Evolutionary conservation across 331 rosid genomes (phyloP).

Genomic region (Malus hybrid): DNA sequence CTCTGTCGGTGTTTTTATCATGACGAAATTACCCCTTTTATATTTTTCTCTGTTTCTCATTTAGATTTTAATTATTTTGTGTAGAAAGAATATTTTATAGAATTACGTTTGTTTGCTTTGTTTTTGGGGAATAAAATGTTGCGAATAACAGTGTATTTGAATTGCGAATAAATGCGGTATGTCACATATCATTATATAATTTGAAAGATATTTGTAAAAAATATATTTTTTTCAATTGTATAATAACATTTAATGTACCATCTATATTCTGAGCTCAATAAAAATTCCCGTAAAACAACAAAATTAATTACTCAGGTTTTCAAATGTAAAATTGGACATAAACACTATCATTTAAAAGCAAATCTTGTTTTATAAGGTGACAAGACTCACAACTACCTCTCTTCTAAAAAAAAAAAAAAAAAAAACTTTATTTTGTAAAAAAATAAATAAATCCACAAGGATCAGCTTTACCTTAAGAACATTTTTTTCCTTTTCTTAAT

Average conservation of each 20-base stretch:
- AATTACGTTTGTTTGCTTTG: neutral
- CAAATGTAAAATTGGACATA: too few relatives aligned
- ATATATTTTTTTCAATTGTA: too few relatives aligned
- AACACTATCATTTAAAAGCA: too few relatives aligned
- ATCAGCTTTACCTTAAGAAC: neutral
- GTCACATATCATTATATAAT: too few relatives aligned
- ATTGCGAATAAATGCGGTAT: too few relatives aligned
- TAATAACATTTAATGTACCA: rapidly evolving
- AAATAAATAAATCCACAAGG: too few relatives aligned
- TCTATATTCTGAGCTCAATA: rapidly evolving
- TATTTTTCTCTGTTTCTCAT: neutral
- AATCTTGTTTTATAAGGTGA: too few relatives aligned
- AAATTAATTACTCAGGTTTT: too few relatives aligned
- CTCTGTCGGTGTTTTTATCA: neutral
- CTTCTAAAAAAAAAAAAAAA: too few relatives aligned
- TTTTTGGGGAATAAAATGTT: neutral
- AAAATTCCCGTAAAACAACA: too few relatives aligned
- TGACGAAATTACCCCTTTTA: neutral
- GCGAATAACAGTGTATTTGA: neutral
- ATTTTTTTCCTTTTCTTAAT: neutral
- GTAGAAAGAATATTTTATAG: neutral
- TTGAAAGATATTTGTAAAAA: rapidly evolving
- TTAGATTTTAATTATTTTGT: neutral
- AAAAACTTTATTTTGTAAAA: neutral
- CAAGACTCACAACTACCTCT: too few relatives aligned